Percentiles rank a stretch among this genome's conserved stretches.
These are phyloP conservation scores for Wickerhamiella parazyma DNA, from an alignment of 805 yeast genomes.

Conservation along the genomic window DNA sequence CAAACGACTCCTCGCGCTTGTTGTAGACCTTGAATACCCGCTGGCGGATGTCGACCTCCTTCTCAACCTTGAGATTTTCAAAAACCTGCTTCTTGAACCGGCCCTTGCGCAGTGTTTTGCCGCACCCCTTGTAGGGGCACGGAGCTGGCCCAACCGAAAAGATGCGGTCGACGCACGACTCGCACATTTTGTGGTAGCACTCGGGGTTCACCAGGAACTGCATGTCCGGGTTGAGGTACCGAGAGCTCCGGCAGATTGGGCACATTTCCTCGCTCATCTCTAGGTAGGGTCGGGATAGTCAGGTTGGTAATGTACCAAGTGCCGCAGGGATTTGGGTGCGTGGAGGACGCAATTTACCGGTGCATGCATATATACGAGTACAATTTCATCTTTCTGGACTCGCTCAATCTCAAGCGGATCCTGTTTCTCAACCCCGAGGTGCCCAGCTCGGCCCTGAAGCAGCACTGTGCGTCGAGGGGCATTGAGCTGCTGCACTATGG, in stretches of 20 bases:
- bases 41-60: conserved; percentile 81
- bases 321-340: conserved; percentile 88
- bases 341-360: conserved; percentile 75
- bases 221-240: conserved; percentile 88
- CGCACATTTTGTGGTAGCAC: conserved; percentile 96
- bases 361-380: conserved; percentile 68
- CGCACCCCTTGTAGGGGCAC: conserved; percentile 89
- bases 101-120: conserved; percentile 71
- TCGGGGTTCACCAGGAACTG: conserved; percentile 88
- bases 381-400: conserved; percentile 63
- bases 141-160: conserved; percentile 92
- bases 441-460: conserved; percentile 58
- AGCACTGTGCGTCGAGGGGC: conserved; percentile 39
- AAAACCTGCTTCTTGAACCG: conserved; percentile 85
- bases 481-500: conserved; percentile 27
- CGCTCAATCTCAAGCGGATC: conserved; percentile 54
- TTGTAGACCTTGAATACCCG: conserved; percentile 67
- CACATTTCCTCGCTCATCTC: conserved; percentile 51
- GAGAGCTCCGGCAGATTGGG: conserved; percentile 92
- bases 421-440: conserved; percentile 72
- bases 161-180: conserved; percentile 86
- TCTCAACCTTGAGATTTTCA: conserved; percentile 79
- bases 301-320: conserved; percentile 11
- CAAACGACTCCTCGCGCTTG: conserved; percentile 64
- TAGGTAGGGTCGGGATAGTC: not conserved